phyloP scores from a whole-genome alignment of 495 filamentous ascomycete genomes.

The Cenococcum geophilum region DNA sequence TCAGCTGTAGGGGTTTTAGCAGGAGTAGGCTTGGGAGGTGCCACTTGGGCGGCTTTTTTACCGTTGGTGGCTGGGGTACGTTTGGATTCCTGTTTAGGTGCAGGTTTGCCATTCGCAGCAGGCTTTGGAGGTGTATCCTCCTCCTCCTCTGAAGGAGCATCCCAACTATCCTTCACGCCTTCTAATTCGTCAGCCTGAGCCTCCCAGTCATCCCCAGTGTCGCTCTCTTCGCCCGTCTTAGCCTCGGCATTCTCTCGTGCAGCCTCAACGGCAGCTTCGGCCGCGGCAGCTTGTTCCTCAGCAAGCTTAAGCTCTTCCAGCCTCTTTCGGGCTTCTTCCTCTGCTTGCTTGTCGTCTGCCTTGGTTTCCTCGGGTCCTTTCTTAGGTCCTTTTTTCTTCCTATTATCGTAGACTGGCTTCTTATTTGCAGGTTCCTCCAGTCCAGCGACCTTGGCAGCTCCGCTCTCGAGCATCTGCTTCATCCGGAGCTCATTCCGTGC shows the following conservation, averaged over 20 bases:
- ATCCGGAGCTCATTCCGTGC: conserved; percentile 76
- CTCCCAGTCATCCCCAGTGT: conserved; percentile 81
- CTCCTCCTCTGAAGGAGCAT: conserved; percentile 78
- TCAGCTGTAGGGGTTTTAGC: conserved; percentile 2
- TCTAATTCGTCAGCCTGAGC: conserved; percentile 69
- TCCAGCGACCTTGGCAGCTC: conserved; percentile 69
- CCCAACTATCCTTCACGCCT: conserved; percentile 91
- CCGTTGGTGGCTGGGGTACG: conserved; percentile 10
- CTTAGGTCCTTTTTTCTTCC: conserved; percentile 67
- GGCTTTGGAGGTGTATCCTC: conserved; percentile 44
- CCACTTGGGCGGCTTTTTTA: conserved; percentile 8
- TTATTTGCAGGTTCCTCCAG: conserved; percentile 62
- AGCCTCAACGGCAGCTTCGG: conserved; percentile 45
- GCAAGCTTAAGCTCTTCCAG: conserved; percentile 39
- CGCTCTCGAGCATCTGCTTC: conserved; percentile 89
- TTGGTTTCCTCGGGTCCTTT: conserved; percentile 37
- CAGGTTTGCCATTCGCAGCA: conserved; percentile 25
- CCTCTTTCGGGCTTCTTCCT: conserved; percentile 51
- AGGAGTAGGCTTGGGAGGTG: conserved; percentile 8
- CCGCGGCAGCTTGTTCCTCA: conserved; percentile 40
- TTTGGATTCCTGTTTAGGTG: conserved; percentile 8
- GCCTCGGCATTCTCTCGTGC: conserved; percentile 54
- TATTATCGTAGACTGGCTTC: conserved; percentile 63
- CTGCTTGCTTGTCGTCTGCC: conserved; percentile 48
- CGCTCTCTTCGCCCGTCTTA: conserved; percentile 51